Evolutionary conservation across 2,329 filamentous ascomycete species (phyloP).

Genomic region (Aspergillus pseudotamarii): DNA sequence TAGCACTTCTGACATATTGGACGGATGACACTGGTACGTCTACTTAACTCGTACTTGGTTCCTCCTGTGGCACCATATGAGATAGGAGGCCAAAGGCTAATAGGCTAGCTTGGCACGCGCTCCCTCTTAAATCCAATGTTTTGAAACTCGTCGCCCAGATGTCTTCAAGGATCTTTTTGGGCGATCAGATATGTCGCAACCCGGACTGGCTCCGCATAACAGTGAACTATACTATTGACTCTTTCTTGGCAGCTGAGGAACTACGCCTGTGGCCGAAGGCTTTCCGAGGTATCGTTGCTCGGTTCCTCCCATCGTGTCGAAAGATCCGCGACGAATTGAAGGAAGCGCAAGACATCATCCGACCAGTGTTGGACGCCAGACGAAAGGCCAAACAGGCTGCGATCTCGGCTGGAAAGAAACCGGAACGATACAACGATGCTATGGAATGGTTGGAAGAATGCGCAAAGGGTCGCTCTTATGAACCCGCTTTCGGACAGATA

Average conservation of each 20-base stretch:
- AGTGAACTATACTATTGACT: constrained; percentile 27
- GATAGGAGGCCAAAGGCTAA: not conserved
- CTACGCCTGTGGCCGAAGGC: constrained; percentile 16
- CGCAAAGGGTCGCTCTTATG: constrained; percentile 23
- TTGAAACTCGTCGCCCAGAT: constrained; percentile 10
- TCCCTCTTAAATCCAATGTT: constrained; percentile 10
- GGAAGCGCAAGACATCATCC: constrained; percentile 16
- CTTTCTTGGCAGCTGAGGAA: constrained; percentile 15
- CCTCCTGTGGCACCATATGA: not conserved
- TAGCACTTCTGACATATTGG: constrained; percentile 9
- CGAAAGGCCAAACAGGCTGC: not conserved
- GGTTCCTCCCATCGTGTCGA: constrained; percentile 14
- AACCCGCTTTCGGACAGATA: constrained; percentile 23
- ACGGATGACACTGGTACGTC: constrained; percentile 10
- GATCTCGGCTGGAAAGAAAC: not conserved
- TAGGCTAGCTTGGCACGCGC: constrained; percentile 15
- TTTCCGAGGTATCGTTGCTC: constrained; percentile 9
- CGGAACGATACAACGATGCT: constrained; percentile 20
- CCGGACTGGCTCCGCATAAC: constrained; percentile 31
- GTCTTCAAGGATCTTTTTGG: constrained; percentile 25
- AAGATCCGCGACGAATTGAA: constrained; percentile 13
- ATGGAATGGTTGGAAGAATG: constrained; percentile 31
- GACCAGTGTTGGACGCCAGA: constrained; percentile 9
- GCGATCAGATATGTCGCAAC: constrained; percentile 24
- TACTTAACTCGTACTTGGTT: rapidly evolving